Conservation (phyloP, 106 monocot genomes). For the Dendrobium officinale region DNA sequence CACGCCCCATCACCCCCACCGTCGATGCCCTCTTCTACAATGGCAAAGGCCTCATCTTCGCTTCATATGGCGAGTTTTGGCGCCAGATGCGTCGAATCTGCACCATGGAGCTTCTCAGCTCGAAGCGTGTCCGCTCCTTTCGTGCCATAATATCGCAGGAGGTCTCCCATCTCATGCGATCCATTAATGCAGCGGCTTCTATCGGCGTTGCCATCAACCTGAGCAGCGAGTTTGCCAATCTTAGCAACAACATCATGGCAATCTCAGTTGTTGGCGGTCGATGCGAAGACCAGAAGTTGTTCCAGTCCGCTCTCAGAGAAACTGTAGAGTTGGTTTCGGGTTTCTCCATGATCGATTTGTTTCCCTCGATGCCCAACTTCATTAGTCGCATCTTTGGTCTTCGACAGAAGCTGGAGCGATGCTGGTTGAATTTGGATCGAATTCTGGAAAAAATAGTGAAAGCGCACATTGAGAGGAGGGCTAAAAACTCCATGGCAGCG, state of each 20-base stretch:
- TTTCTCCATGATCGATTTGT: background rate
- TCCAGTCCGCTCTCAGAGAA: background rate
- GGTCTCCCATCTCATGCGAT: background rate
- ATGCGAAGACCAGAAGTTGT: background rate
- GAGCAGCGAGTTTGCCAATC: background rate
- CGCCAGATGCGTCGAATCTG: too few species aligned
- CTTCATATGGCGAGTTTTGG: too few species aligned
- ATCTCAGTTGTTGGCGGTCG: background rate
- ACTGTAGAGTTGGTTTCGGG: background rate
- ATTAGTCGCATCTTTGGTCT: background rate
- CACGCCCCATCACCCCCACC: background rate
- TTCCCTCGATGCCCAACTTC: conserved; percentile 10
- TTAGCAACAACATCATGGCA: conserved; percentile 1
- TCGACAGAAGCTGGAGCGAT: background rate
- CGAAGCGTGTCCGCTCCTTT: background rate
- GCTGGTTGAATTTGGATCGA: background rate
- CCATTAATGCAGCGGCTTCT: background rate
- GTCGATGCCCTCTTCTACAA: background rate
- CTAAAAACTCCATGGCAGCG: background rate
- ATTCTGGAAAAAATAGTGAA: background rate
- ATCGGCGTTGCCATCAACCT: background rate
- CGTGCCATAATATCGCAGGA: background rate
- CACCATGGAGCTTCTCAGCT: background rate
- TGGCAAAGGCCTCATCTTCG: too few species aligned
- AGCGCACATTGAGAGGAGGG: background rate